Evolutionary conservation across 2,329 filamentous ascomycete genomes (phyloP), one percentile per base, ranked within the genome.

Genomic region (Alternaria sp.): DNA sequence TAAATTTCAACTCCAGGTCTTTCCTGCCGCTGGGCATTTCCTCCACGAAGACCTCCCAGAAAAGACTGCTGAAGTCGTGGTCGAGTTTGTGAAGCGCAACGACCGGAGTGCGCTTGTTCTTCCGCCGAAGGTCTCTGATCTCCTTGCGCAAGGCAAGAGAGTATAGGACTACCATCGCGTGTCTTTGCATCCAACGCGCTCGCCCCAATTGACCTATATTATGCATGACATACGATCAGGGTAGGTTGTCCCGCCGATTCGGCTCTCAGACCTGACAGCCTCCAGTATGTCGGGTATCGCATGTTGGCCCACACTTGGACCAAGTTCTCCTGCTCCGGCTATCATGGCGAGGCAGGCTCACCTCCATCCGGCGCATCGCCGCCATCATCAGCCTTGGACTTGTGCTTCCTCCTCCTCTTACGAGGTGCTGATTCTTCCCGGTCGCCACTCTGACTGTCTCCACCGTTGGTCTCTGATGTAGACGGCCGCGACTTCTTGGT

Each of bases 1-100:
- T 6, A 98, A 98, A 85, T 99, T 98, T 77, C 94, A 97, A 61
- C 84, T 99, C 49, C 92, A 97, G 71, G 94, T 99, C 7, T 92
- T 98, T 72, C 94, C 96, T 1, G 93, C 97, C 77, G 94, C 96
- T 2, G 96, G 96, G 0, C 96, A 99, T 79, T 99, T 99, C 75
- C 89, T 99, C 60, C 96, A 99, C 69, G 96, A 99, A 79, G 96
- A 99, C 78, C 87, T 95, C 54, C 94, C 96, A 0, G 92, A 94
- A 75, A 96, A 95, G 84, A 96, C 92, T 46, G 96, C 96, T 1
- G 85, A 91, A 71, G 87, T 93, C 9, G 83, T 98, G 55, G 92
- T 92, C 2, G 96, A 99, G 77, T 98, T 99, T 77, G 95, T 96
- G 75, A 91, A 90, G 70, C 86, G 96, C 57, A 99, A 99, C 76